Conservation (phyloP, 768 basidiomycete genomes). For the Rhodosporidiobolus sp. region DNA sequence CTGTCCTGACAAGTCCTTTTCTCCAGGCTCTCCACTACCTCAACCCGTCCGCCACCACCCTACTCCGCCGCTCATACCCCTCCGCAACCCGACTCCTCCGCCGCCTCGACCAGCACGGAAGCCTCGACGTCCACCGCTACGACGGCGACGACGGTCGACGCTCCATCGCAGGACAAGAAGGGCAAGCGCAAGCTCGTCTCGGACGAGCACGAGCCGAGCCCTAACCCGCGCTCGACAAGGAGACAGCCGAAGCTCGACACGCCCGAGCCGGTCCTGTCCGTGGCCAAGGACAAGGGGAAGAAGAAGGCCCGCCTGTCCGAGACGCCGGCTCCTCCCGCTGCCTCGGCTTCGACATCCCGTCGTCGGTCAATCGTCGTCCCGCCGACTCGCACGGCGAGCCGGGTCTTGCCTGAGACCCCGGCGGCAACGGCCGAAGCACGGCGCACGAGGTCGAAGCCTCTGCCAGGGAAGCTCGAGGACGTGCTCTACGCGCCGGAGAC, state of each 20-base stretch:
- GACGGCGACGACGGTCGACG: neutral
- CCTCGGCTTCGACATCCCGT: neutral
- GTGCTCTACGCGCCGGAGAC: slow-evolving; percentile 31
- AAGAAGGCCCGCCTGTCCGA: slow-evolving; percentile 18
- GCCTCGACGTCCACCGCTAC: neutral
- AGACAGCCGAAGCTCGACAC: slow-evolving; percentile 8
- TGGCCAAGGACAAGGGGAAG: neutral
- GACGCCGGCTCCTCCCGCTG: neutral
- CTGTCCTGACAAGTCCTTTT: too few species aligned
- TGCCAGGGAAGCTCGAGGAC: slow-evolving; percentile 24
- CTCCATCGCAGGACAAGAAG: neutral
- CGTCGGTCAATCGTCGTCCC: neutral
- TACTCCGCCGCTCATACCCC: neutral
- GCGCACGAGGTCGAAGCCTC: slow-evolving; percentile 25
- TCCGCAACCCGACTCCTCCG: neutral
- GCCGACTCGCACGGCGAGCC: too few species aligned
- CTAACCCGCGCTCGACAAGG: slow-evolving; percentile 10
- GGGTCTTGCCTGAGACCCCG: neutral
- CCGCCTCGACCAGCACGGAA: neutral
- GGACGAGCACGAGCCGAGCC: neutral
- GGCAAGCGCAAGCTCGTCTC: slow-evolving; percentile 9
- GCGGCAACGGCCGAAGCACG: neutral
- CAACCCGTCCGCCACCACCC: neutral
- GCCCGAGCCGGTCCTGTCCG: neutral
- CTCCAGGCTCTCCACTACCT: neutral